These are phyloP conservation scores for Hevea brasiliensis DNA, from an alignment of 345 rosid species.

Conservation along the genomic window DNA sequence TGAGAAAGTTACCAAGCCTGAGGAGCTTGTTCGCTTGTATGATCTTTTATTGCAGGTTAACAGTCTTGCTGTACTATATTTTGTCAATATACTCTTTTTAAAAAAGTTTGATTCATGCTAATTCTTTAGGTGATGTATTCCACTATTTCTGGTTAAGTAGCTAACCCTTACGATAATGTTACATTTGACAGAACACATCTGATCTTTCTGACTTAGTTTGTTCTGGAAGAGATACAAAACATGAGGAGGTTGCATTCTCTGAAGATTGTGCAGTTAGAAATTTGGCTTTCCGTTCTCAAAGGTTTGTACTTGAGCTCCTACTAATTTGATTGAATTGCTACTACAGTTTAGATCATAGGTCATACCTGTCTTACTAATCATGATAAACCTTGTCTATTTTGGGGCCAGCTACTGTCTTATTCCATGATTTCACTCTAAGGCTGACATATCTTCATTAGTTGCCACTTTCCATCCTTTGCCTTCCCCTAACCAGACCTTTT, in stretches of 20 bases:
- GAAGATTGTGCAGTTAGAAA: slow-evolving; percentile 71
- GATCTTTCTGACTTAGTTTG: slow-evolving; percentile 97
- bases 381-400: neutral
- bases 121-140: neutral
- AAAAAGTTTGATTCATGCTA: slow-evolving; percentile 12
- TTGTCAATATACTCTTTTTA: slow-evolving; percentile 11
- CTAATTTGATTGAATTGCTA: neutral
- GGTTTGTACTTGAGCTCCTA: slow-evolving; percentile 41
- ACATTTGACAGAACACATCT: slow-evolving; percentile 71
- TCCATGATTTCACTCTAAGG: neutral
- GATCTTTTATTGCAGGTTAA: slow-evolving; percentile 93
- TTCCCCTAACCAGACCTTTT: too few relatives aligned
- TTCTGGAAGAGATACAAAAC: slow-evolving; percentile 90
- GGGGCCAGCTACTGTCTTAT: neutral
- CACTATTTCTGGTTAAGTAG: slow-evolving; percentile 2
- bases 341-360: neutral
- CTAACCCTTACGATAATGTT: slow-evolving; percentile 21
- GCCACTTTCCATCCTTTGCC: neutral
- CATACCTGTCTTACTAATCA: neutral
- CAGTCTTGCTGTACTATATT: slow-evolving; percentile 2
- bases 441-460: neutral
- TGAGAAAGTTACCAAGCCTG: slow-evolving; percentile 88
- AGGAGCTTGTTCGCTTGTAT: slow-evolving; percentile 92
- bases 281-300: slow-evolving; percentile 86
- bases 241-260: slow-evolving; percentile 81